Evolutionary conservation across 1,284 basidiomycete genomes (phyloP), one percentile per base, ranked within the genome.

Genomic region (Cryptococcus neoformans): DNA sequence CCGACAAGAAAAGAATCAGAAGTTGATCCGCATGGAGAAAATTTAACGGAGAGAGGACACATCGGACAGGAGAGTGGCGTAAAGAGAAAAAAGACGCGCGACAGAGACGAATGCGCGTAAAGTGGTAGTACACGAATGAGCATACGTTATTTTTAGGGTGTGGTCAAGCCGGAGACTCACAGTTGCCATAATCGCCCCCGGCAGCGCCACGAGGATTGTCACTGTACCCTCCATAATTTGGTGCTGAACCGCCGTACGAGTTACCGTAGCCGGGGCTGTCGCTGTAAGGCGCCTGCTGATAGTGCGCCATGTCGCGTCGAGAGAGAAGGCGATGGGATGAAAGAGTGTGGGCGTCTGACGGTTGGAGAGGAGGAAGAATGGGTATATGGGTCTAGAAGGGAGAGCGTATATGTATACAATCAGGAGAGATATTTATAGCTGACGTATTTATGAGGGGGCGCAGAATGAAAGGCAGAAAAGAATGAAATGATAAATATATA

Each of bases 261-360:
- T 59, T 53, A 11, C 56, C 55, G 49, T 66, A 63, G 28, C 53
- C 57, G 39, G 49, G 42, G 28, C 52, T 57, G 56, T 72, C 67
- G 16, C 51, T 56, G 52, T 70, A 69, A 5, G 66, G 64, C 42
- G 64, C 67, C 56, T 69, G 68, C 53, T 70, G 70, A 62, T 72
- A 70, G 42, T 66, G 58, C 47, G 69, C 63, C 68, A 68, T 67
- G 61, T 51, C 57, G 55, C 53, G 56, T 52, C 49, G 55, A 49
- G 50, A 44, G 8, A 12, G 14, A 21, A 9, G 37, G 14, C 4
- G 49, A 14, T 17, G 12, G 10, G 35, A 21, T 37, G 44, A 55
- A 47, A 42, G 39, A 49, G 21, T 17, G 44, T 54, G 53, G 4
- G 28, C 28, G 28, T 28, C 4, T 44, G 44, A 17, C 41, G 35